Base-by-base conservation (phyloP, 768 basidiomycete genomes). In the Tricholoma matsutake region DNA sequence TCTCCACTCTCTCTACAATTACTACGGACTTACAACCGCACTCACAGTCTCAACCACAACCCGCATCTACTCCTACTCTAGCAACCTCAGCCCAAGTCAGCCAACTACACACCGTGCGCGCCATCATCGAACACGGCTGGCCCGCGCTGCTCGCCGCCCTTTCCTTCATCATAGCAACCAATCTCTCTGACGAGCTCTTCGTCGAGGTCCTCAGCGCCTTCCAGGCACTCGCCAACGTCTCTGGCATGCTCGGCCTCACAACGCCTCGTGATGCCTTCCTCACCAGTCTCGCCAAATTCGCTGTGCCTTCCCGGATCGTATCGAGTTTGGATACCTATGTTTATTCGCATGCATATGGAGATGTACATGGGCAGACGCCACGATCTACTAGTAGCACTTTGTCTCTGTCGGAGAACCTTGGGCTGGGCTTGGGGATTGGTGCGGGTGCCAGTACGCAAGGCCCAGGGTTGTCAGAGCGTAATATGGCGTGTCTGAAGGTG, bases 261-360 rank as follows among this genome's bases (percentile, higher is more conserved):
- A 98, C 94, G 0, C 94, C 96, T 0, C 84, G 96, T 18, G 95
- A 98, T 62, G 96, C 96, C 0, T 95, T 99, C 76, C 86, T 98
- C 69, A 91, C 86, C 20, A 89, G 86, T 53, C 82, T 99, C 14
- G 85, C 92, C n/a, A 94, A 95, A 70, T 88, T 92, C 61, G 90
- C 95, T 0, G 91, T 98, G n/a, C 96, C 96, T 0, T 83, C 92
- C 0, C 82, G 89, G 2, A 91, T 98, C 10, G 92, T 99, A 0
- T 90, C 92, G 1, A 88, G 89, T 65, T 73, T 97, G 59, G 92
- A 96, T 59, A 67, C 77, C 11, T 80, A 79, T 64, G 73, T 70
- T 3, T 78, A 72, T 75, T 85, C 51, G 25, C 29, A 53, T 32
- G n/a, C 51, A 32, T 31, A 31, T 6, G 31, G 29, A 3, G 29